These are phyloP conservation scores for Prunella vulgaris DNA, from an alignment of 257 asterid species.

Conservation along the genomic window DNA sequence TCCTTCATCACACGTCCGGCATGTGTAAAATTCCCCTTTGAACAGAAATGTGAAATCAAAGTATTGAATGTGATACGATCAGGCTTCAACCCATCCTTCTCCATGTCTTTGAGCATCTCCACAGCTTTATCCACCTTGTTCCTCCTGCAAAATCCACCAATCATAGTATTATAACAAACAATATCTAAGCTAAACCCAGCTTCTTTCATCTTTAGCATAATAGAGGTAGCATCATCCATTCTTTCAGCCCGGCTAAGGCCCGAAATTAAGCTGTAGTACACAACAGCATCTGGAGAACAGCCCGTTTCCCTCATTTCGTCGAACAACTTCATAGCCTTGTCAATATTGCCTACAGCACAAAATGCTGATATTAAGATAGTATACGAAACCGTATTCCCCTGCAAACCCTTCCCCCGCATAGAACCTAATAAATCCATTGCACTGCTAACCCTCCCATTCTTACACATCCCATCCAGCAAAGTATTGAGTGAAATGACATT, in stretches of 20 bases:
- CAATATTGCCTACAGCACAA: constrained; percentile 63
- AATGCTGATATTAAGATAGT: constrained; percentile 64
- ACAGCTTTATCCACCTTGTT: constrained; percentile 52
- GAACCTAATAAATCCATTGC: constrained; percentile 46
- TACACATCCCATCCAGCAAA: constrained; percentile 71
- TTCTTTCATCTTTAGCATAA: constrained; percentile 50
- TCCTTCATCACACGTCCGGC: constrained; percentile 44
- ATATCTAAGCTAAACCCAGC: constrained; percentile 67
- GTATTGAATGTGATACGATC: constrained; percentile 75
- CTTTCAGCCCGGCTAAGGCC: constrained; percentile 66
- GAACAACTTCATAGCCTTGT: constrained; percentile 59
- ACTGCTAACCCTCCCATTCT: constrained; percentile 48
- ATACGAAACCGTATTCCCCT: constrained; percentile 52
- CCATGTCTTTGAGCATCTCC: constrained; percentile 62
- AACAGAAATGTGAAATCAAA: constrained; percentile 56
- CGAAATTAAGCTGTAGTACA: constrained; percentile 64
- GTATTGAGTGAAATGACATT: constrained; percentile 55
- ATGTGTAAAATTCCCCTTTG: constrained; percentile 47
- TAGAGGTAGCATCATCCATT: constrained; percentile 56
- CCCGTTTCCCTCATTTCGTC: constrained; percentile 56
- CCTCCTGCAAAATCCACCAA: constrained; percentile 70
- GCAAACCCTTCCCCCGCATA: constrained; percentile 56
- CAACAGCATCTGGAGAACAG: constrained; percentile 59
- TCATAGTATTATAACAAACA: constrained; percentile 54
- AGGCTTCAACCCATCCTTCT: constrained; percentile 48